These are phyloP conservation scores for Penicillium capsulatum DNA, from an alignment of 2,329 filamentous ascomycete species.

Conservation along the genomic window DNA sequence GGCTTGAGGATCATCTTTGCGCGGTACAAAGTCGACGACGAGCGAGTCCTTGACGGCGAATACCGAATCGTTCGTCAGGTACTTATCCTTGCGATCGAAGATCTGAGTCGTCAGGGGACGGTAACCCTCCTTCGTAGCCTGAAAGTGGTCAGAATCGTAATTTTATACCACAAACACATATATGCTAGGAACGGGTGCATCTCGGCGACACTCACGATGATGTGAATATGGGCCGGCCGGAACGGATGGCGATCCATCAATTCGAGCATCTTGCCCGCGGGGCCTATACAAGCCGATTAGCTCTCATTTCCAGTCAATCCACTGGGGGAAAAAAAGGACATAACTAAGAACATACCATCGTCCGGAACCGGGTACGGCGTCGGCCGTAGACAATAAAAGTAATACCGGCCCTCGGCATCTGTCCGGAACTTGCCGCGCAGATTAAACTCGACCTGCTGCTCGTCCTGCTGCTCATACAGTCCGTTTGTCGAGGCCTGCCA, in stretches of 20 bases:
- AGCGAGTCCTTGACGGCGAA: conserved; percentile 59
- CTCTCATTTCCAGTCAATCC: background rate
- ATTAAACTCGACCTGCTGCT: conserved; percentile 66
- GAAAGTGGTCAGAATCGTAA: conserved; percentile 1
- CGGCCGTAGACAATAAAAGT: conserved; percentile 58
- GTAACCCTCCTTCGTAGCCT: conserved; percentile 56
- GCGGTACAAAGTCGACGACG: conserved; percentile 54
- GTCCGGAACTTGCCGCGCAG: conserved; percentile 69
- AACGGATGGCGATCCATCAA: conserved; percentile 59
- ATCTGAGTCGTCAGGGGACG: conserved; percentile 72
- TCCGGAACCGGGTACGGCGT: conserved; percentile 55
- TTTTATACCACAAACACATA: background rate
- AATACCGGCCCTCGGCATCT: conserved; percentile 60
- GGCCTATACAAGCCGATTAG: conserved; percentile 37
- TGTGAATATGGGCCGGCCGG: conserved; percentile 61
- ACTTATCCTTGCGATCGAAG: conserved; percentile 64
- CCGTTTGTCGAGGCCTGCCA: conserved; percentile 77
- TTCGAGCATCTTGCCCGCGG: conserved; percentile 55
- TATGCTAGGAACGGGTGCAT: too few species aligned
- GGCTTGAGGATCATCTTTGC: conserved; percentile 50
- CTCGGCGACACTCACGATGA: conserved; percentile 54
- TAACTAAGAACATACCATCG: conserved; percentile 45
- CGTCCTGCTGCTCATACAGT: conserved; percentile 69
- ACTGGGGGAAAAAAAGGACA: background rate
- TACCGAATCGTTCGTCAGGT: conserved; percentile 57